phyloP scores from a whole-genome alignment of 2,329 filamentous ascomycete species.

The Arachnopeziza araneosa region DNA sequence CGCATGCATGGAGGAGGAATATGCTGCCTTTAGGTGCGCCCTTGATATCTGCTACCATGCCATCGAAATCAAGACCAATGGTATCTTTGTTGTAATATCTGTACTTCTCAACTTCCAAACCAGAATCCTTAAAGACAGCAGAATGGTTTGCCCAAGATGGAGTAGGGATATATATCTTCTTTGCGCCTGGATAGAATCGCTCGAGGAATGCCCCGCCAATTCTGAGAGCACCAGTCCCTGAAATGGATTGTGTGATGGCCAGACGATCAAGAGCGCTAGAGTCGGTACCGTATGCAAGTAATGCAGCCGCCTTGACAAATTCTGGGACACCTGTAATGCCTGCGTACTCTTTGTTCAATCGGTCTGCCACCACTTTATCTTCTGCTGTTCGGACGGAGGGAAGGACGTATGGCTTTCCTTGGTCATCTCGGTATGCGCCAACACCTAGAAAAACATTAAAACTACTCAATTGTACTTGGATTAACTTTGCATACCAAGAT shows the following conservation, averaged over 20 bases:
- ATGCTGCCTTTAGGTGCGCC: conserved; percentile 79
- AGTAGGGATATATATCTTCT: conserved; percentile 94
- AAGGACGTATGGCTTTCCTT: conserved; percentile 96
- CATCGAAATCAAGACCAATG: conserved; percentile 95
- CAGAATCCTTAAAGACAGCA: conserved; percentile 90
- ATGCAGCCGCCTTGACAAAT: conserved; percentile 87
- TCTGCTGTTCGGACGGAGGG: conserved; percentile 88
- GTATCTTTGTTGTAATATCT: conserved; percentile 99
- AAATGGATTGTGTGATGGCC: conserved; percentile 96
- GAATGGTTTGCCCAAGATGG: conserved; percentile 98
- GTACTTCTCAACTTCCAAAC: conserved; percentile 89
- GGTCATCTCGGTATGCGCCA: conserved; percentile 95
- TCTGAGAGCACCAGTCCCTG: conserved; percentile 90
- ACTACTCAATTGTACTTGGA: conserved; percentile 3
- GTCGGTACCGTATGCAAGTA: conserved; percentile 83
- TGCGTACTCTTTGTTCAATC: conserved; percentile 94
- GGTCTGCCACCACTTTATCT: conserved; percentile 71
- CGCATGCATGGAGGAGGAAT: conserved; percentile 92
- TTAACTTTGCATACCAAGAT: conserved; percentile 63
- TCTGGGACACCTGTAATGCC: conserved; percentile 93
- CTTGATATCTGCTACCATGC: conserved; percentile 86
- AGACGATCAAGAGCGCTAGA: conserved; percentile 72
- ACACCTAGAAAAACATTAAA: conserved; percentile 56
- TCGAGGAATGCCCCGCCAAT: conserved; percentile 91
- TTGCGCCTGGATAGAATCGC: conserved; percentile 84